Percentiles rank a stretch among this genome's conserved stretches.
Evolutionary conservation across 2,329 filamentous ascomycete genomes (phyloP).

Genomic region (Byssoonygena ceratinophila): DNA sequence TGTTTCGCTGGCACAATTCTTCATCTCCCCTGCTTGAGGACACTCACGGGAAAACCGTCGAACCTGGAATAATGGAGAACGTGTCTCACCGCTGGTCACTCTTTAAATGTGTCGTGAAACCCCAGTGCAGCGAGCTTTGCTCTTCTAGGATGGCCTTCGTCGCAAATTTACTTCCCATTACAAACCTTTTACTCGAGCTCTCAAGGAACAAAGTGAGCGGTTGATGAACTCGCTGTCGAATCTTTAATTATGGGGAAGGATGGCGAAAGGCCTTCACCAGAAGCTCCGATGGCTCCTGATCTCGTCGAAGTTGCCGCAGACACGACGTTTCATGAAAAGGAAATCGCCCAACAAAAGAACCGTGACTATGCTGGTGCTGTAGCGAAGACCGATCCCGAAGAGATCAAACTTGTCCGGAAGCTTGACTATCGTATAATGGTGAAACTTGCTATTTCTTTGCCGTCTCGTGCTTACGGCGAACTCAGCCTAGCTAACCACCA

Average conservation of each 20-base stretch:
- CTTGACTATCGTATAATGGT: slow-evolving; percentile 38
- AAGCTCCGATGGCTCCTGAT: not conserved
- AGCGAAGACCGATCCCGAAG: slow-evolving; percentile 33
- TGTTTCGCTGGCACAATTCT: not conserved
- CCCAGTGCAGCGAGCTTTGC: not conserved
- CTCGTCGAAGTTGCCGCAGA: not conserved
- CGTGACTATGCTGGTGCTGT: slow-evolving; percentile 33
- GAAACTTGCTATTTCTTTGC: too few species aligned
- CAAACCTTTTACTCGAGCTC: too few species aligned
- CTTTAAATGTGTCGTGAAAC: not conserved
- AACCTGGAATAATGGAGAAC: not conserved
- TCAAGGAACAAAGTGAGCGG: too few species aligned
- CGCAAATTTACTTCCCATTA: not conserved
- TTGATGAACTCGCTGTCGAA: too few species aligned
- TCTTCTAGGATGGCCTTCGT: not conserved
- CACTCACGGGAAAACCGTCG: not conserved
- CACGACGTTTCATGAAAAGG: slow-evolving; percentile 9
- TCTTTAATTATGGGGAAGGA: not conserved
- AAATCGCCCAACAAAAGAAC: not conserved
- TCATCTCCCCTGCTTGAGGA: not conserved
- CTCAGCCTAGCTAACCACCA: not conserved
- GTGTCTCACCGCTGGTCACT: not conserved
- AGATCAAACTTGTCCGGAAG: slow-evolving; percentile 35
- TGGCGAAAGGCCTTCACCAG: not conserved
- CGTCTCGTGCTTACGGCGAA: not conserved